phyloP scores from a whole-genome alignment of 2,329 filamentous ascomycete species.

The Sporothrix sp. region DNA sequence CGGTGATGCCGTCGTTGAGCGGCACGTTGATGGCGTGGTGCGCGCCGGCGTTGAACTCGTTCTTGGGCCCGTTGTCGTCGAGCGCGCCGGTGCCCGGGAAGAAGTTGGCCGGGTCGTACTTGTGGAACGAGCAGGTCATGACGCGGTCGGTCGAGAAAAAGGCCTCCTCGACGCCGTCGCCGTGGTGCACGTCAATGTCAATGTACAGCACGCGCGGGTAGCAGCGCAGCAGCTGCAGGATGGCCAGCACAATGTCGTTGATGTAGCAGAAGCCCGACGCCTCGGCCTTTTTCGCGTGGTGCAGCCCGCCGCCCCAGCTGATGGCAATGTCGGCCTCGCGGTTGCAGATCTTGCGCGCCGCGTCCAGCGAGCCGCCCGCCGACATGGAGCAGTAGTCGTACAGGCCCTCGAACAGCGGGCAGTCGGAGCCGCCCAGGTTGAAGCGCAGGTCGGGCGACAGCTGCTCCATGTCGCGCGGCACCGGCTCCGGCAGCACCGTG shows the following conservation, averaged over 20 bases:
- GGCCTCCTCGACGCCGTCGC: slow-evolving; percentile 76
- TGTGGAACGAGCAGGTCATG: slow-evolving; percentile 91
- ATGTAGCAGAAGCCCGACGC: slow-evolving; percentile 97
- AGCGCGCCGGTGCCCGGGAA: slow-evolving; percentile 87
- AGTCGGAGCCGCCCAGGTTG: slow-evolving; percentile 86
- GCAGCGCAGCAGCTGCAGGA: slow-evolving; percentile 74
- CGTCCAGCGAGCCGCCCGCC: slow-evolving; percentile 80
- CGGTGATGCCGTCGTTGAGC: slow-evolving; percentile 81
- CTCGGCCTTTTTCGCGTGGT: slow-evolving; percentile 91
- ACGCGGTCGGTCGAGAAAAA: slow-evolving; percentile 78
- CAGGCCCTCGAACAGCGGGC: slow-evolving; percentile 90
- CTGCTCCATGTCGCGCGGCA: slow-evolving; percentile 56
- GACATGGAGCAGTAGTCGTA: slow-evolving; percentile 95
- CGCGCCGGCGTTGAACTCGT: slow-evolving; percentile 75
- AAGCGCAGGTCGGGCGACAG: slow-evolving; percentile 58
- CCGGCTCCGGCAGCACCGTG: slow-evolving; percentile 55
- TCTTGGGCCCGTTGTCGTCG: slow-evolving; percentile 73
- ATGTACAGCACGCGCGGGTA: slow-evolving; percentile 86
- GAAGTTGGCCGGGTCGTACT: slow-evolving; percentile 76
- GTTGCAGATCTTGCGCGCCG: slow-evolving; percentile 78
- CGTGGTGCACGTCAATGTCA: slow-evolving; percentile 81
- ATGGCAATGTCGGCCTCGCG: slow-evolving; percentile 90
- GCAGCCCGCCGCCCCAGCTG: slow-evolving; percentile 92
- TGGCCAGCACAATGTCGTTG: slow-evolving; percentile 94
- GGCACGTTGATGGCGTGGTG: slow-evolving; percentile 89